Evolutionary conservation across 768 basidiomycete genomes (phyloP), one percentile per base, ranked within the genome.

Genomic region (Leccinum ochraceum): DNA sequence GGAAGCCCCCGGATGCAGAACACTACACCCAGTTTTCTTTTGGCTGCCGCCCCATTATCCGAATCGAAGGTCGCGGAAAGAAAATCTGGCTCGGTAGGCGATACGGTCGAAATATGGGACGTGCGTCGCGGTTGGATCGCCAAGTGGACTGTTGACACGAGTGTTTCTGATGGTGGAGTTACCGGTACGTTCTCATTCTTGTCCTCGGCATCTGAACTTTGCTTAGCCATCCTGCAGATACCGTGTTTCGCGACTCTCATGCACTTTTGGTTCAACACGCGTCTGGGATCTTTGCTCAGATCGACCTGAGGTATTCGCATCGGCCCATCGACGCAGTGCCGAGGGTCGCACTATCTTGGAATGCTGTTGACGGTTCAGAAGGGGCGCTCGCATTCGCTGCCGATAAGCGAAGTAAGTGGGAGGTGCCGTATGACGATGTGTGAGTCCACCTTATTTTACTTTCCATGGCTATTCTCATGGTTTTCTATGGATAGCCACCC

Each of bases 21-120:
- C 26, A 20, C 56, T 3, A 65, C 54, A 13, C 64, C 65, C 61
- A 68, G 62, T 32, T 67, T 74, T 42, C 60, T 73, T 26, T 57
- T 61, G 28, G 57, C 56, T 16, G 57, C 39, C 3, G 26, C 28
- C 30, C 60, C 64, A 3, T 55, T 20, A 4, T 49, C 50, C 6
- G 71, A 71, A 10, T 54, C 54, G 7, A 69, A 66, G 6, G 65
- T 64, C 1, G 53, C 54, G 20, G 64, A 66, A 2, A 63, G 66
- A 4, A 72, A 61, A 28, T 1, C 51, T 17, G 51, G 61, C 3
- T 46, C 48, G 11, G 54, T 66, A 3, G 83, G 86, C 3, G 88
- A 92, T 67, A 76, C 85, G 0, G 79, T 92, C 32, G 92, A 94
- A 66, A 87, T 94, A 24, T 95, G 93, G 93, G 92, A 95, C 70